Conservation (phyloP, 306 rosid genomes). For the Begonia peltatifolia region DNA sequence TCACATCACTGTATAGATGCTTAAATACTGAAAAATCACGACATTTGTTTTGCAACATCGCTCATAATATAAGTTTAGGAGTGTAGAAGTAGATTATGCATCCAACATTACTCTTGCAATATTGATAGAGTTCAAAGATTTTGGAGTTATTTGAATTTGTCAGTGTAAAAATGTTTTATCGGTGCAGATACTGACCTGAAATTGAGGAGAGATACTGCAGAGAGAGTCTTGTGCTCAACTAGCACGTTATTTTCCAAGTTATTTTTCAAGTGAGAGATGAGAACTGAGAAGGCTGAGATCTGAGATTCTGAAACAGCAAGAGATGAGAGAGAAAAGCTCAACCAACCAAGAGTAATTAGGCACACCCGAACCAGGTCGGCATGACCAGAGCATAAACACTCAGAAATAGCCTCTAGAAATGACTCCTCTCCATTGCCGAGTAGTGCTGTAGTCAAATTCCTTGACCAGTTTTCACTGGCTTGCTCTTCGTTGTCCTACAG, state of each 20-base stretch:
- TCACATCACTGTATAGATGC: too few species aligned
- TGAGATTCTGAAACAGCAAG: slow-evolving; percentile 30
- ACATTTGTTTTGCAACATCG: not conserved
- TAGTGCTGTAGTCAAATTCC: slow-evolving; percentile 32
- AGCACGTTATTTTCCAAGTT: slow-evolving; percentile 27
- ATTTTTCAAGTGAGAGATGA: slow-evolving; percentile 33
- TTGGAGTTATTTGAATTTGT: not conserved
- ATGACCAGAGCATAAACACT: slow-evolving; percentile 37
- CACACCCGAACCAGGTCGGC: slow-evolving; percentile 38
- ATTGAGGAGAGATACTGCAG: slow-evolving; percentile 54
- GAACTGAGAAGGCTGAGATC: slow-evolving; percentile 33
- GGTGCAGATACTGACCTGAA: too few species aligned
- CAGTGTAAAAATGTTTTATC: too few species aligned
- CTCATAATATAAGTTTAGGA: not conserved
- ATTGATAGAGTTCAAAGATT: not conserved
- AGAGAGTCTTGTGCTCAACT: slow-evolving; percentile 49
- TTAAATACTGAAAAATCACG: too few species aligned
- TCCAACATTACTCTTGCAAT: not conserved
- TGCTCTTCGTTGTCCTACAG: slow-evolving; percentile 39
- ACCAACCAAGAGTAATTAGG: slow-evolving; percentile 47
- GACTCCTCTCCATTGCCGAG: slow-evolving; percentile 46
- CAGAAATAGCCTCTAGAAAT: slow-evolving; percentile 35
- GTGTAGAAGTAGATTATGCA: too few species aligned
- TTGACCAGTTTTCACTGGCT: slow-evolving; percentile 28
- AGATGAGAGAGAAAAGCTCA: slow-evolving; percentile 43